A percentile compares a stretch with the other conserved stretches of the same genome.
These are phyloP conservation scores for Trichosporon ovoides DNA, from an alignment of 1,284 basidiomycete species.

Conservation along the genomic window DNA sequence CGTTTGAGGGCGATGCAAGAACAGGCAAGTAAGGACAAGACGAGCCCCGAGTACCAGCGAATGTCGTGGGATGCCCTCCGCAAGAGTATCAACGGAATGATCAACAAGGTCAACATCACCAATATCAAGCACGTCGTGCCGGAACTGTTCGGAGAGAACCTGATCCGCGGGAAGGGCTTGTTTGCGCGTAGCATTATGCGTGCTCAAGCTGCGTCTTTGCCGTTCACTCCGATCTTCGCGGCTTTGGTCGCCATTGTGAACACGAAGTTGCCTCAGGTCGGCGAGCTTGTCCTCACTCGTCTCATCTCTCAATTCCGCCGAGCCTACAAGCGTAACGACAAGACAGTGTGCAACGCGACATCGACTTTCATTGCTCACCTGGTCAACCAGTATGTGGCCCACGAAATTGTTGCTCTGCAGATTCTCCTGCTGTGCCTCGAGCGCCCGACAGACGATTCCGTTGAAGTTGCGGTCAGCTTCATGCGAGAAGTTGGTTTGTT, in stretches of 20 bases:
- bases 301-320: constrained; percentile 92
- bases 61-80: constrained; percentile 96
- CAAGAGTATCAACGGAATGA: constrained; percentile 97
- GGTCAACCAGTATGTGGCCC: constrained; percentile 90
- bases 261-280: constrained; percentile 93
- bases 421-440: constrained; percentile 91
- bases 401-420: constrained; percentile 90
- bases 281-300: constrained; percentile 81
- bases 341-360: constrained; percentile 85
- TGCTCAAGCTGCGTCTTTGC: constrained; percentile 90
- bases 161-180: constrained; percentile 81
- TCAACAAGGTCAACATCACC: constrained; percentile 88
- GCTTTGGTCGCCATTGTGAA: constrained; percentile 92
- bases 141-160: constrained; percentile 86
- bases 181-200: constrained; percentile 95
- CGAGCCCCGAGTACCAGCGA: constrained; percentile 86
- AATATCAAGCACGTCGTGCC: constrained; percentile 98
- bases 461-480: constrained; percentile 96
- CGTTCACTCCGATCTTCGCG: constrained; percentile 96
- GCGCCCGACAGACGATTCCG: constrained; percentile 92
- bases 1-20: constrained; percentile 85
- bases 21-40: constrained; percentile 74
- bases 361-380: constrained; percentile 95
- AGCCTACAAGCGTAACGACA: constrained; percentile 96
- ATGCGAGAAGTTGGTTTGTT: constrained; percentile 96